Evolutionary conservation across 169 alveolate species (phyloP), one percentile per base, ranked within the genome.

Genomic region (Eimeria acervulina): DNA sequence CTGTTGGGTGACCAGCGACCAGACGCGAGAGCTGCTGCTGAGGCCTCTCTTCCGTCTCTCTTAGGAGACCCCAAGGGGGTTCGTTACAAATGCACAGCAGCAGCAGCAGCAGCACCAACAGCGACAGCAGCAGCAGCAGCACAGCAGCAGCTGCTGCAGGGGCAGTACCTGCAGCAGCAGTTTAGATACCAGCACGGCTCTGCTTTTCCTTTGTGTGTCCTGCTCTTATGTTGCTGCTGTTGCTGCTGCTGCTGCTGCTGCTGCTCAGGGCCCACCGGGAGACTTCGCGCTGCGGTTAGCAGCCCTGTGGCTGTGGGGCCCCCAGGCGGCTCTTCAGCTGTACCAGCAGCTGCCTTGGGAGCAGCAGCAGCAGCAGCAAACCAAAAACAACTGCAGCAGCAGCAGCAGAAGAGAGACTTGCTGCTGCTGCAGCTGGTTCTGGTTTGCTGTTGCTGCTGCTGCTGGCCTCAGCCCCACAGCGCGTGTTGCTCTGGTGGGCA

Each of bases 341-440:
- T 31, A 36, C 61, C 44, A 38, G 31, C 33, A 76, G n/a, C 87
- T 38, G 61, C 87, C 26, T 12, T 40, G 15, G 66, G 61, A 76
- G 59, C 87, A 76, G 87, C 87, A 76, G n/a, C 87, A 38, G 61
- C 59, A 76, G 61, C 87, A 76, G 61, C 61, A 76, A 47, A 76
- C 33, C 61, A 76, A 47, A 7, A 47, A 12, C 55, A 47, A 12
- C 55, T 7, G 12, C 55, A 38, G 87, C 87, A 76, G 33, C 87
- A 76, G 61, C 87, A 38, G 36, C 59, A 36, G 61, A 55, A 76
- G 87, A 31, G 52, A 40, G 28, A 38, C 17, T 10, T 36, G 87
- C 87, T 76, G 87, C 87, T 36, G 87, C 61, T 76, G 87, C 87
- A 33, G 33, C 21, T 76, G 87, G 87, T 76, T 76, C 59, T 76